Conservation (phyloP, 495 filamentous ascomycete genomes). For the Platismatia glauca region DNA sequence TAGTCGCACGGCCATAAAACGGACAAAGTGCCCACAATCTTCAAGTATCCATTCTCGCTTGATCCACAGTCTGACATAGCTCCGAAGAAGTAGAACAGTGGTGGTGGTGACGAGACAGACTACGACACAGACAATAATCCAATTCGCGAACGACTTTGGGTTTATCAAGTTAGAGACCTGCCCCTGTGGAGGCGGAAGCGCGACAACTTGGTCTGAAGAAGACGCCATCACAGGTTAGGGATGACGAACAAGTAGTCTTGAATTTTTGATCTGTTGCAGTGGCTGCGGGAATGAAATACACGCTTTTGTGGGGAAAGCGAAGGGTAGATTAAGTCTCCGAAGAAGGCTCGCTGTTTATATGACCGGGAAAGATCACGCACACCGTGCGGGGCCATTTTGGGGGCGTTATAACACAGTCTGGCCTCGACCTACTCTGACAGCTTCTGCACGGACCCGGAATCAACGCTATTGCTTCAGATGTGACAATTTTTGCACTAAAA, state of each 20-base stretch:
- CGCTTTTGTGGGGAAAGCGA: no score
- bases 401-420: no score
- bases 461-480: no score
- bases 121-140: slow-evolving; percentile 22
- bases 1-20: not conserved
- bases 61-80: slow-evolving; percentile 24
- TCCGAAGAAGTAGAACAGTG: slow-evolving; percentile 18
- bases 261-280: not conserved
- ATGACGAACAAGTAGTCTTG: not conserved
- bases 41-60: slow-evolving; percentile 26
- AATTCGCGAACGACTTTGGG: slow-evolving; percentile 23
- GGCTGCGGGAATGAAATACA: no score
- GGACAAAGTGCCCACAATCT: slow-evolving; percentile 24
- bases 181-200: slow-evolving; percentile 23
- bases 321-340: no score
- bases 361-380: no score
- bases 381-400: no score
- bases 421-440: no score
- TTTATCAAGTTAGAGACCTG: slow-evolving; percentile 18
- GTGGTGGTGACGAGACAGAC: slow-evolving; percentile 18
- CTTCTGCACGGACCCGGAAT: no score
- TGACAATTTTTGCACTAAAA: no score
- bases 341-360: no score
- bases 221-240: not conserved
- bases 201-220: not conserved